A percentile compares a stretch with the other conserved stretches of the same genome.
Evolutionary conservation across 306 rosid species (phyloP).

Genomic region (Dalbergia cultrata): DNA sequence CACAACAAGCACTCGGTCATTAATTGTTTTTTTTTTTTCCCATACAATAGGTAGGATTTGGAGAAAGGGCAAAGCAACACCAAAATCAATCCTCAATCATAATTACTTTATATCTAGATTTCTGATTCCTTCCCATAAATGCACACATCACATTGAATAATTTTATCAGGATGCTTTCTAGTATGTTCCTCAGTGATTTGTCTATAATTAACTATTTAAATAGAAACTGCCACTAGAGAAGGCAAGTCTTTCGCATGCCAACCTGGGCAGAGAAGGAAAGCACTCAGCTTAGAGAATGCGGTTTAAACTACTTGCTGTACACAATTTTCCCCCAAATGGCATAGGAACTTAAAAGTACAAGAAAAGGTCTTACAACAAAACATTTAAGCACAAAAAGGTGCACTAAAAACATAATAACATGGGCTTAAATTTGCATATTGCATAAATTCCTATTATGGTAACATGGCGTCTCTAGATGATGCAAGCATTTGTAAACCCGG

Average conservation of each 20-base stretch:
- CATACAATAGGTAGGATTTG: constrained; percentile 19
- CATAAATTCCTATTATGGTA: constrained; percentile 62
- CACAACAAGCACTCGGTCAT: neutral
- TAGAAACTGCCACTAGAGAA: constrained; percentile 98
- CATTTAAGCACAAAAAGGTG: constrained; percentile 43
- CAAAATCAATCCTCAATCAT: constrained; percentile 41
- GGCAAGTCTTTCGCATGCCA: constrained; percentile 82
- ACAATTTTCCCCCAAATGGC: constrained; percentile 65
- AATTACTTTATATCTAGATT: constrained; percentile 38
- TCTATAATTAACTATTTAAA: constrained; percentile 63
- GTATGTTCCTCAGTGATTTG: constrained; percentile 58
- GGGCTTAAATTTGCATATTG: constrained; percentile 50
- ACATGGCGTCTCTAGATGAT: constrained; percentile 89
- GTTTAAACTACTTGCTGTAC: constrained; percentile 77
- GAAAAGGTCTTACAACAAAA: constrained; percentile 48
- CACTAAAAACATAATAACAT: constrained; percentile 44
- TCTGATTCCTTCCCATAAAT: constrained; percentile 48
- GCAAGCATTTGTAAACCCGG: constrained; percentile 76
- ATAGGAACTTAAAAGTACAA: constrained; percentile 52
- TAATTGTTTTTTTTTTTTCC: constrained; percentile 14
- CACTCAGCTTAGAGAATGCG: constrained; percentile 60
- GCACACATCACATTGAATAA: constrained; percentile 55
- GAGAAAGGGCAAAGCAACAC: neutral
- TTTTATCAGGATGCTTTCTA: constrained; percentile 55
- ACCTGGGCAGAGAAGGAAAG: constrained; percentile 98